A percentile compares a stretch with the other conserved stretches of the same genome.
phyloP scores from a whole-genome alignment of 2,329 filamentous ascomycete species.

The Botrytis fabae region DNA sequence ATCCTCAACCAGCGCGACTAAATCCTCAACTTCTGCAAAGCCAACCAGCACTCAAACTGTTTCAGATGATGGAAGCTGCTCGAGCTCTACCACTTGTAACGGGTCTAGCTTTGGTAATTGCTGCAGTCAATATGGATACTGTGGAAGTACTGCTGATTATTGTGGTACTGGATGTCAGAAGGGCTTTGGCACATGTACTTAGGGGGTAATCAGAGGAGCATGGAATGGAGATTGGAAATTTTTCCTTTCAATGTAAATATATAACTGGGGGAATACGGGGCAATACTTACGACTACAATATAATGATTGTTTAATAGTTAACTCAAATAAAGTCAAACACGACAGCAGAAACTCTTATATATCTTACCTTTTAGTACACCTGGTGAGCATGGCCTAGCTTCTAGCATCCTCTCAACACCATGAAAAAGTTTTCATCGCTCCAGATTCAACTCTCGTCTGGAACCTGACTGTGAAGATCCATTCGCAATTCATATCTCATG shows the following conservation, averaged over 20 bases:
- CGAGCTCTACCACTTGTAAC: constrained; percentile 29
- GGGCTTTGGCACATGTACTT: constrained; percentile 18
- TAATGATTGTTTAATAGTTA: background rate
- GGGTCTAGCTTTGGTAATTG: constrained; percentile 30
- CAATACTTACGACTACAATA: background rate
- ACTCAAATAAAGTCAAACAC: background rate
- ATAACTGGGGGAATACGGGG: background rate
- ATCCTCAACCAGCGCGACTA: constrained; percentile 5
- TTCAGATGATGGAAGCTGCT: constrained; percentile 31
- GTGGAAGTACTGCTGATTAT: constrained; percentile 20
- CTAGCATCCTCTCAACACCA: background rate
- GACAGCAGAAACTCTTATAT: background rate
- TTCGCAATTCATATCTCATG: background rate
- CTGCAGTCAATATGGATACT: constrained; percentile 27
- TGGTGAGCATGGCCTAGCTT: background rate
- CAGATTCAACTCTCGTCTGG: background rate
- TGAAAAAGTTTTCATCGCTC: background rate
- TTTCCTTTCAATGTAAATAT: constrained; percentile 8
- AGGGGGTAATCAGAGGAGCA: background rate
- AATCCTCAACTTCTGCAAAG: constrained; percentile 17
- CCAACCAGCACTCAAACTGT: background rate
- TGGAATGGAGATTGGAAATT: background rate
- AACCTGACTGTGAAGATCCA: background rate
- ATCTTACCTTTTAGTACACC: background rate
- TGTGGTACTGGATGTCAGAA: constrained; percentile 21